Evolutionary conservation across 805 yeast genomes (phyloP), one percentile per base, ranked within the genome.

Genomic region (Maudiozyma bulderi): DNA sequence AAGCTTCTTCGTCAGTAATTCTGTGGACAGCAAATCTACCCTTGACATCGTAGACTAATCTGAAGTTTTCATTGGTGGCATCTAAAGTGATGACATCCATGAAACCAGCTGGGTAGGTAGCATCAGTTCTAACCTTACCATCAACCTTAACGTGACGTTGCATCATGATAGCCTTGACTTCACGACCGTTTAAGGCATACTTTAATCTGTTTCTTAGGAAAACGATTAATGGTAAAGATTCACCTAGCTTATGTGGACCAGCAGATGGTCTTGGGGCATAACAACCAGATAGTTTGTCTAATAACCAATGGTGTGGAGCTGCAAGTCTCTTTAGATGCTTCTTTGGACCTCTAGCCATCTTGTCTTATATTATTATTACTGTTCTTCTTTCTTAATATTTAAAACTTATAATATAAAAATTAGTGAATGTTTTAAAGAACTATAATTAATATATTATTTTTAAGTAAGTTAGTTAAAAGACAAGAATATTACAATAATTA

Each of bases 271-370:
- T 89, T 80, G 99, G 99, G 60, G 99, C 99, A 75, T 93, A 93
- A 71, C 87, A 81, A 74, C 99, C 99, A 72, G 97, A 86, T 80
- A 93, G 82, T 81, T 93, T 93, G 95, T 95, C 99, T 81, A 93
- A 87, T 95, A 93, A 86, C 99, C 99, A 93, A 85, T 93, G 99
- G 81, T 90, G 85, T 82, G 99, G 99, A 75, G 99, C 99, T 75
- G 98, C 96, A 78, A 91, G 85, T 85, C 98, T 89, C 84, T 91
- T 90, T 76, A 90, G 84, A 76, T 91, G 97, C 84, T 91, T 90
- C 90, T 89, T 88, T 85, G 86, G 86, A 75, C 86, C 86, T 81
- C 86, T 80, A 71, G 78, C 86, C 86, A 81, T 81, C 71, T 76
- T 80, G 55, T 46, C 56, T 57, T 54, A 39, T 39, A 52, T 50